Evolutionary conservation across 768 basidiomycete genomes (phyloP).

Genomic region (Tephrocybe sp.): DNA sequence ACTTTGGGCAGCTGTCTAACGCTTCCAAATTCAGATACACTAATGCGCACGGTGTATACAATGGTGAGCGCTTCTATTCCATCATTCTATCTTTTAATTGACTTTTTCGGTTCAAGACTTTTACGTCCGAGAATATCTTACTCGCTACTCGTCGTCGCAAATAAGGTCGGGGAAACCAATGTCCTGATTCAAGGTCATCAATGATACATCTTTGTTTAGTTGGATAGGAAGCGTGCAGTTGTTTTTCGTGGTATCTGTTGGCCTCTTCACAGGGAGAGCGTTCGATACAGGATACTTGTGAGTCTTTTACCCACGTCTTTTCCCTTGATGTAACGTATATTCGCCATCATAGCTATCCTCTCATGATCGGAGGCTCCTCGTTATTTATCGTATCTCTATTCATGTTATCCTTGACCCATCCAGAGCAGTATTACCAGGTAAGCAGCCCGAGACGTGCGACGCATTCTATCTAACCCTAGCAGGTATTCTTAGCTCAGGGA

Average conservation of each 20-base stretch:
- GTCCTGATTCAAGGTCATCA: not conserved
- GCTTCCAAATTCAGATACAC: slow-evolving; percentile 17
- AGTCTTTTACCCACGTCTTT: not conserved
- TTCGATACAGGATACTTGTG: slow-evolving; percentile 30
- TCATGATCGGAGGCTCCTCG: slow-evolving; percentile 28
- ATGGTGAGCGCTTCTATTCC: slow-evolving; percentile 5
- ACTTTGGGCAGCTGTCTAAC: no score
- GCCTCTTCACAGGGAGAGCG: slow-evolving; percentile 24
- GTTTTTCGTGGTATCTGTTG: slow-evolving; percentile 23
- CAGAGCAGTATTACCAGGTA: slow-evolving; percentile 30
- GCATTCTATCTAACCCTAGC: not conserved
- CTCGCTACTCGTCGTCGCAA: slow-evolving; percentile 22
- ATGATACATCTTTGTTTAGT: slow-evolving; percentile 8
- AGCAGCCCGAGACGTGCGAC: not conserved
- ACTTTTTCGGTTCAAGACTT: slow-evolving; percentile 20
- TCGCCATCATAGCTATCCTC: slow-evolving; percentile 21
- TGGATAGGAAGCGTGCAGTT: slow-evolving; percentile 31
- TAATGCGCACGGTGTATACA: slow-evolving; percentile 25
- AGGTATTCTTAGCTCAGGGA: slow-evolving; percentile 51
- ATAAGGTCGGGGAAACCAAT: slow-evolving; percentile 19
- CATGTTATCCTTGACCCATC: slow-evolving; percentile 30
- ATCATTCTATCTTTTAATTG: not conserved
- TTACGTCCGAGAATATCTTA: slow-evolving; percentile 26
- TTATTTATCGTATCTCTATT: slow-evolving; percentile 30
- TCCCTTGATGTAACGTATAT: not conserved